These are phyloP conservation scores for Phaseolus lunatus DNA, from an alignment of 306 rosid genomes.

Conservation along the genomic window DNA sequence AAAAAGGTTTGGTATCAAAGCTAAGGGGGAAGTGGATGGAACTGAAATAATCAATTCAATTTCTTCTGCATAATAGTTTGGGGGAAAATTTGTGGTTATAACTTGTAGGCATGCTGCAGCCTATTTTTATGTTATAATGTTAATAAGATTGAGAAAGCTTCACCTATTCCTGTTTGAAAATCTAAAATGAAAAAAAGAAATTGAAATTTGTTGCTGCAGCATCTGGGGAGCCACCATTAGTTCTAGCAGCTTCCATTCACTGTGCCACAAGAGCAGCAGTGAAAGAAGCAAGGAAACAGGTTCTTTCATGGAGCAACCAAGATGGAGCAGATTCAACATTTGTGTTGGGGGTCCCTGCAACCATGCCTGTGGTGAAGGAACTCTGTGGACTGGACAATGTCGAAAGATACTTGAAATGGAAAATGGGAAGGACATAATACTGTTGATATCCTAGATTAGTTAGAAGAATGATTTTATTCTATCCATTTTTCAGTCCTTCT, in stretches of 20 bases:
- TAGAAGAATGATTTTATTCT: slow-evolving; percentile 1
- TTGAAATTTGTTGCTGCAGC: slow-evolving; percentile 60
- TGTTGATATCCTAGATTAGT: slow-evolving; percentile 22
- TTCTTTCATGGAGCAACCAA: slow-evolving; percentile 63
- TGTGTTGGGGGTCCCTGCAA: slow-evolving; percentile 85
- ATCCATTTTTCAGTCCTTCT: not conserved
- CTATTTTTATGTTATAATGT: not conserved
- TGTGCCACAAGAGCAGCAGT: slow-evolving; percentile 90
- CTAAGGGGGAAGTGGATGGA: not conserved
- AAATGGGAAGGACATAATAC: slow-evolving; percentile 44
- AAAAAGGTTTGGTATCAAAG: not conserved
- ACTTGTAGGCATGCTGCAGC: not conserved
- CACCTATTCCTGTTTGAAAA: not conserved
- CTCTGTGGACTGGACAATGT: slow-evolving; percentile 76
- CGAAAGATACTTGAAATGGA: slow-evolving; percentile 81
- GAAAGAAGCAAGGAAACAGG: slow-evolving; percentile 78
- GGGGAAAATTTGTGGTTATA: not conserved
- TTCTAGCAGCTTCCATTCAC: slow-evolving; percentile 85
- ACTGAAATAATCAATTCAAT: not conserved
- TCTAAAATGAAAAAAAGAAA: not conserved
- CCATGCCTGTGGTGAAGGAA: slow-evolving; percentile 86
- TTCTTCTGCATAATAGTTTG: not conserved
- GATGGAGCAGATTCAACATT: slow-evolving; percentile 52
- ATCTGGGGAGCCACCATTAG: slow-evolving; percentile 93
- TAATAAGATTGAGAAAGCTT: slow-evolving; percentile 11